Percentiles rank a stretch among this genome's conserved stretches.
Conservation (phyloP, 768 basidiomycete genomes). For the Lactarius psammicola region DNA sequence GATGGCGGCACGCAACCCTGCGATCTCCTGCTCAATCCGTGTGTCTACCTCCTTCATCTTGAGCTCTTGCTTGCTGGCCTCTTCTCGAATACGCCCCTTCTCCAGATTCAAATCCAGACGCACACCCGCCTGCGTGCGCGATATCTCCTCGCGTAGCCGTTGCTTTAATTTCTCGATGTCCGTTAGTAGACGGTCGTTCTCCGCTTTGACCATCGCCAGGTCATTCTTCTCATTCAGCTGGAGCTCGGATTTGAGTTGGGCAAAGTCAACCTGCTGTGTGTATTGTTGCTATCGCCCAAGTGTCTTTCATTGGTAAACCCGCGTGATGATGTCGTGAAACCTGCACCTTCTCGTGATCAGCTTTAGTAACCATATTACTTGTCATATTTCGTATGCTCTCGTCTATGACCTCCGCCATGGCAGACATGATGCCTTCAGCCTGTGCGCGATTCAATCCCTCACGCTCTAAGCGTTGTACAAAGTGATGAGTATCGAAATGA, state of each 20-base stretch:
- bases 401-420: constrained; percentile 95
- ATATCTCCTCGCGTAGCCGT: constrained; percentile 87
- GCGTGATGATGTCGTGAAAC: background rate
- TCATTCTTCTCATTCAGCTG: constrained; percentile 98
- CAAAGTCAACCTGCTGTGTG: constrained; percentile 95
- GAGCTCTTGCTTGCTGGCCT: constrained; percentile 84
- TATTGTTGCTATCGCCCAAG: constrained; percentile 68
- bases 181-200: constrained; percentile 88
- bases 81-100: constrained; percentile 93
- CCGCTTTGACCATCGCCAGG: constrained; percentile 89
- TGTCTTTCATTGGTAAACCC: background rate
- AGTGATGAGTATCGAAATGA: constrained; percentile 95
- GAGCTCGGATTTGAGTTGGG: constrained; percentile 93
- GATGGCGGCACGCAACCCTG: constrained; percentile 75
- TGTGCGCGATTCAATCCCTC: constrained; percentile 89
- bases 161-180: constrained; percentile 97
- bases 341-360: constrained; percentile 90
- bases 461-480: constrained; percentile 85
- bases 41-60: constrained; percentile 99
- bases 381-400: constrained; percentile 97
- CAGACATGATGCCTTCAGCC: constrained; percentile 95
- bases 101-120: constrained; percentile 93
- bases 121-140: constrained; percentile 89
- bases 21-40: constrained; percentile 94
- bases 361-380: constrained; percentile 91